Base-by-base conservation (phyloP, 1,284 basidiomycete species). In the Chondrostereum purpureum region DNA sequence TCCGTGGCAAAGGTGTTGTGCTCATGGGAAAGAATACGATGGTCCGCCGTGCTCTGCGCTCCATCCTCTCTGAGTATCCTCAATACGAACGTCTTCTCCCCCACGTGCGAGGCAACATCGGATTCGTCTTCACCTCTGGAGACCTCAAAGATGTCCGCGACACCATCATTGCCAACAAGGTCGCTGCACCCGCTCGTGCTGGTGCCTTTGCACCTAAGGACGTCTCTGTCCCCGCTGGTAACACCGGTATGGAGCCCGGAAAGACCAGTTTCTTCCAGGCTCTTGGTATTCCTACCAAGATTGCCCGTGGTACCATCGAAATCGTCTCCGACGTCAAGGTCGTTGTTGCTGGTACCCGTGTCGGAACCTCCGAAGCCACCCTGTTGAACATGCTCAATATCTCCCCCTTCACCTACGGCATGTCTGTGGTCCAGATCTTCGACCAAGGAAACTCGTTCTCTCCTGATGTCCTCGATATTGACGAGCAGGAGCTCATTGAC, bases 21-120 rank as follows among this genome's bases (percentile, higher is more conserved):
- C 73, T 99, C 60, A 99, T 99, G 96, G 95, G 95, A 66, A 99
- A 99, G 78, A 99, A 99, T 86, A 99, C 96, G 66, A 98, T 99
- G 96, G 94, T 98, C 61, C 91, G 95, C 73, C 92, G 95, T 65
- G 95, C 93, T 50, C 80, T 99, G 56, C 92, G 95, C 58, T 77
- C 85, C 64, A 83, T 98, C 68, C 78, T 98, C 61, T 51, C 77
- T 56, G 95, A 98, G 63, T 80, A 75, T 76, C 95, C 96, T 53
- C 84, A 93, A 64, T 94, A 88, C 77, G 95, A 99, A 77, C 88
- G 85, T 67, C 83, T 99, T 66, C 83, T 99, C 53, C 95, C 94
- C 55, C 83, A 90, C 77, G 78, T 99, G 74, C 89, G 78, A 69
- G 94, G 93, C 58, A 99, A 99, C 83, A 90, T 99, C 58, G 95